These are phyloP conservation scores for Hypoxylon sp. DNA, from an alignment of 2,329 filamentous ascomycete genomes.

Conservation along the genomic window DNA sequence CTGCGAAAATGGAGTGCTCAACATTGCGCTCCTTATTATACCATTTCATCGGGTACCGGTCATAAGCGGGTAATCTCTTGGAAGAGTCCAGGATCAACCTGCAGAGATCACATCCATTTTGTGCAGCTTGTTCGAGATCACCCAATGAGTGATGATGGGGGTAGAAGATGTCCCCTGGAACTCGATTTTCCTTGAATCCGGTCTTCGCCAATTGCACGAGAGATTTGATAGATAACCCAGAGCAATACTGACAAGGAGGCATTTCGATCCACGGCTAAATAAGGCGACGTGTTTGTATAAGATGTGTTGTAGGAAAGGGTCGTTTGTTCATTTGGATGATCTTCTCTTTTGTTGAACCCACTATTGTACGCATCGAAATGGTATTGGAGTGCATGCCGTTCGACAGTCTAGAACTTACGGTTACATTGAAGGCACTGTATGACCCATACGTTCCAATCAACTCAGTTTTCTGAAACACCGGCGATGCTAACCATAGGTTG, in stretches of 20 bases:
- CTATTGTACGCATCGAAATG: too few relatives aligned
- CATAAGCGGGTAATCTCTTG: not conserved
- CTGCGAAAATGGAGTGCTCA: not conserved
- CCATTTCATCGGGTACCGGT: not conserved
- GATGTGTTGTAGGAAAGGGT: too few relatives aligned
- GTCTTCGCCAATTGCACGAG: not conserved
- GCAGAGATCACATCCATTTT: not conserved
- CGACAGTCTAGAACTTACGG: too few relatives aligned
- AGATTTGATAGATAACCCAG: not conserved
- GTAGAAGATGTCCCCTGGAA: not conserved
- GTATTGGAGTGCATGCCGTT: too few relatives aligned
- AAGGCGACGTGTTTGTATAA: too few relatives aligned
- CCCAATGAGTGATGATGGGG: not conserved
- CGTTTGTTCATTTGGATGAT: too few relatives aligned
- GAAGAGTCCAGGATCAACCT: conserved; percentile 1
- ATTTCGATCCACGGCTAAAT: too few relatives aligned
- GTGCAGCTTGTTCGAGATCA: not conserved
- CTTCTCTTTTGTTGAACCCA: too few relatives aligned
- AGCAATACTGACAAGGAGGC: not conserved
- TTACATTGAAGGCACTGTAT: too few relatives aligned
- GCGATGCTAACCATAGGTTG: too few relatives aligned
- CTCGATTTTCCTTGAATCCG: not conserved
- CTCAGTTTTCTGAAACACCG: too few relatives aligned
- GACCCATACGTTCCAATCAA: too few relatives aligned
- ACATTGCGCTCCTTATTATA: not conserved